Evolutionary conservation across 192 early-diverging fungal species (phyloP), one percentile per base, ranked within the genome.

Genomic region (Pilobolus umbonatus): DNA sequence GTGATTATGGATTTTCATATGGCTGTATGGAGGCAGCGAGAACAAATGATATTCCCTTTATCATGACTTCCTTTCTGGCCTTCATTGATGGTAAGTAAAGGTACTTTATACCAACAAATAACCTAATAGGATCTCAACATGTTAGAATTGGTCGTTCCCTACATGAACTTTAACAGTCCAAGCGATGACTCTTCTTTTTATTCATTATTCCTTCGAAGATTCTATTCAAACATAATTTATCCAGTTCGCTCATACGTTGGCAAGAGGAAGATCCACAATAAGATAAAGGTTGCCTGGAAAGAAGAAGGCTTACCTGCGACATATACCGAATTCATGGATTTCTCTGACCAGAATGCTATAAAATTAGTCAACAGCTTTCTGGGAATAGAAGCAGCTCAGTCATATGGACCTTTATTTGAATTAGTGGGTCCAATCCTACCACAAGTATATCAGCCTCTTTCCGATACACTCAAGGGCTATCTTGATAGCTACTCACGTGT

Each of bases 401-500:
- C 63, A 2, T 3, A 57, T 15, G 64, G 63, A 4, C 64, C 69
- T 9, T 50, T 71, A 28, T 46, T 65, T 17, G 54, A 61, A 40
- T 47, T 57, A 10, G 39, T 72, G 40, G 74, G 74, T 1, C 74
- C 74, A 2, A 60, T 75, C 9, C 50, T 72, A 34, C 57, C 52
- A 39, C 42, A 61, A 38, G 14, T 21, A 4, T 69, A 72, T 21
- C 49, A 30, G 24, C 15, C 26, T 15, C 14, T 65, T 10, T 58
- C 58, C 15, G 1, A 28, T 4, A 6, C 17, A 4, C 12, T 55
- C 2, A 12, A 26, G 7, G 6, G 10, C 10, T 75, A 64, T 43
- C 29, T 75, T 8, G 15, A 43, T 7, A 14, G 1, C 0, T 70
- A 75, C 22, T 11, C 31, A 21, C 30, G 30, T 24, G 55, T 67